These are phyloP conservation scores for Scheffersomyces illinoinensis DNA, from an alignment of 1,139 yeast species.

Conservation along the genomic window DNA sequence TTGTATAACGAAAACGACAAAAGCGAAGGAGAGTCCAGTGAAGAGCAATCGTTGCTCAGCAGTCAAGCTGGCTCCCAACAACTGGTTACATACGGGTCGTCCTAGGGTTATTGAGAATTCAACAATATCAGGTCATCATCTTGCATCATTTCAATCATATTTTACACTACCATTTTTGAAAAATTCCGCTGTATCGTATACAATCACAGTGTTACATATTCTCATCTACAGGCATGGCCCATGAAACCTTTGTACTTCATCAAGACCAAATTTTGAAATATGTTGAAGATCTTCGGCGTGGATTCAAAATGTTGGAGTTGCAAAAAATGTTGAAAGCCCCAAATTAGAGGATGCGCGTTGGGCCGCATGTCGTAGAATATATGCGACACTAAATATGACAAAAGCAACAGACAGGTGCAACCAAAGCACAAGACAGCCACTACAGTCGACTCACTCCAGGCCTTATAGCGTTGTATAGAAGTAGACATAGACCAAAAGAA, in stretches of 20 bases:
- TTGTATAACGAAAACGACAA: conserved; percentile 52
- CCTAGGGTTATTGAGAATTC: neutral
- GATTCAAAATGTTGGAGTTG: neutral
- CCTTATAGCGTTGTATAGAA: conserved; percentile 2
- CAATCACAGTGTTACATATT: neutral
- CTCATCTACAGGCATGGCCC: neutral
- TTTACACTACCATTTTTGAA: neutral
- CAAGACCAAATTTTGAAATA: neutral
- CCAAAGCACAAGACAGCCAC: neutral
- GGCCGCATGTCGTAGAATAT: neutral
- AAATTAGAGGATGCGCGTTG: neutral
- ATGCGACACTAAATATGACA: neutral
- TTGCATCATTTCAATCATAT: neutral
- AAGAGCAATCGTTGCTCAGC: conserved; percentile 8
- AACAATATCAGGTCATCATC: too few relatives aligned
- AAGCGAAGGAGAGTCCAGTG: conserved; percentile 5
- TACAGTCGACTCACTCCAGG: neutral
- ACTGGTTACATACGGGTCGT: neutral
- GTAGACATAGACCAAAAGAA: conserved; percentile 4
- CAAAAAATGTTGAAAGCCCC: neutral
- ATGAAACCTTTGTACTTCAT: too few relatives aligned
- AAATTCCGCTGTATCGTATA: neutral
- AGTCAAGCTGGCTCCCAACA: neutral
- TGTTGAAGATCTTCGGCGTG: neutral
- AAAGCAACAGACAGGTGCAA: neutral